These are phyloP conservation scores for Alternaria longipes DNA, from an alignment of 2,329 filamentous ascomycete genomes.

Conservation along the genomic window DNA sequence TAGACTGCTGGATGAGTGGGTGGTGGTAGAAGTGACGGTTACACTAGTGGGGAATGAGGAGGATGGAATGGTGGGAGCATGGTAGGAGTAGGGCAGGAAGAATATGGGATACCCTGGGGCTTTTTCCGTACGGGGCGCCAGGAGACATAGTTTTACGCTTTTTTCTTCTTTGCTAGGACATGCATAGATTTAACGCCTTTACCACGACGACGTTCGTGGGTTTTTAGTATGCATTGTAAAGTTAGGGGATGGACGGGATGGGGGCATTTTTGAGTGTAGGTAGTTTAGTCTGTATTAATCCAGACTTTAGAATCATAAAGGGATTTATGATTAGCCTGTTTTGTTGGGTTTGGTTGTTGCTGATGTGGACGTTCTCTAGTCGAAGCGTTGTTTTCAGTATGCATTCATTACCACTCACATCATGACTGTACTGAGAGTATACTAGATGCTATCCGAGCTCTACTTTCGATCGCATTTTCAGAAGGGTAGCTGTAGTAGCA, in stretches of 20 bases:
- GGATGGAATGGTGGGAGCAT: too few relatives aligned
- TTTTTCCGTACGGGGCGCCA: constrained; percentile 2
- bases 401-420: too few relatives aligned
- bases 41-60: background rate
- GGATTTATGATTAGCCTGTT: background rate
- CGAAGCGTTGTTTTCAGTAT: too few relatives aligned
- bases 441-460: too few relatives aligned
- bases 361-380: too few relatives aligned
- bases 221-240: constrained; percentile 1
- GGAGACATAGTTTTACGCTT: background rate
- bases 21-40: background rate
- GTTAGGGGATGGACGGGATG: background rate
- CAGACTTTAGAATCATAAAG: background rate
- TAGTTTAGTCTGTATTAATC: background rate
- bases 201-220: background rate
- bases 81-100: background rate
- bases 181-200: constrained; percentile 4
- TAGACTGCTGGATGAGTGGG: constrained; percentile 52
- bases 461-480: too few relatives aligned
- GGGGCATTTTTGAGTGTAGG: background rate
- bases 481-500: too few relatives aligned
- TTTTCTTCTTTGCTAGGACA: background rate
- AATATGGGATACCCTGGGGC: constrained; percentile 11
- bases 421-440: too few relatives aligned
- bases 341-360: background rate